Evolutionary conservation across 2,329 filamentous ascomycete species (phyloP).

Genomic region (Aspergillus sergii): DNA sequence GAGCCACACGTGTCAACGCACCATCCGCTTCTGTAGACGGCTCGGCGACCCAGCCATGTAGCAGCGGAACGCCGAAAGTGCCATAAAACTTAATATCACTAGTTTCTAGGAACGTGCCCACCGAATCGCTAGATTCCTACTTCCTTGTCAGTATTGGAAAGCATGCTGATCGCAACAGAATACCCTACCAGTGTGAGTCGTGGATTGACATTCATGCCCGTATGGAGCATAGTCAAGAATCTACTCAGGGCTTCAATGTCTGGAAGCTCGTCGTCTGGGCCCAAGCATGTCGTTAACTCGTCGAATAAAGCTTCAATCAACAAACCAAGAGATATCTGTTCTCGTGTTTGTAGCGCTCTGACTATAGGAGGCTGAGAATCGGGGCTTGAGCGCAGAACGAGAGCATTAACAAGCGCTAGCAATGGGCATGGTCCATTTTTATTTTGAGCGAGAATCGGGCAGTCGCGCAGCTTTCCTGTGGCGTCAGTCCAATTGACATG

Average conservation of each 20-base stretch:
- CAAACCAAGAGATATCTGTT: slow-evolving; percentile 84
- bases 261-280: slow-evolving; percentile 70
- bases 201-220: slow-evolving; percentile 98
- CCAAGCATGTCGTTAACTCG: slow-evolving; percentile 79
- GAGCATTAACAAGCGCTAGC: slow-evolving; percentile 87
- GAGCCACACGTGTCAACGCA: slow-evolving; percentile 73
- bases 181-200: slow-evolving; percentile 68
- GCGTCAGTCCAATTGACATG: slow-evolving; percentile 83
- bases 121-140: slow-evolving; percentile 38
- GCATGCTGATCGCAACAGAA: neutral
- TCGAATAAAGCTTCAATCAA: slow-evolving; percentile 90
- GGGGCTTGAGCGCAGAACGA: slow-evolving; percentile 78
- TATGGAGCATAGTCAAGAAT: slow-evolving; percentile 86
- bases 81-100: slow-evolving; percentile 88
- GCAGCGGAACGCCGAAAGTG: slow-evolving; percentile 82
- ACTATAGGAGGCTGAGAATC: slow-evolving; percentile 70
- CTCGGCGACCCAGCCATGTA: slow-evolving; percentile 86
- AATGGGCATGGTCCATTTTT: slow-evolving; percentile 92
- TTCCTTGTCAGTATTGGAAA: slow-evolving; percentile 41
- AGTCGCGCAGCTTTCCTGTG: slow-evolving; percentile 67
- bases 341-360: slow-evolving; percentile 74
- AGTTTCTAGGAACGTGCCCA: slow-evolving; percentile 85
- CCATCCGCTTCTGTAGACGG: slow-evolving; percentile 67
- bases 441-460: slow-evolving; percentile 89
- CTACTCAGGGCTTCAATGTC: slow-evolving; percentile 86